A percentile compares a stretch with the other conserved stretches of the same genome.
phyloP scores from a whole-genome alignment of 148 eudicot species.

The Nyssa sinensis region DNA sequence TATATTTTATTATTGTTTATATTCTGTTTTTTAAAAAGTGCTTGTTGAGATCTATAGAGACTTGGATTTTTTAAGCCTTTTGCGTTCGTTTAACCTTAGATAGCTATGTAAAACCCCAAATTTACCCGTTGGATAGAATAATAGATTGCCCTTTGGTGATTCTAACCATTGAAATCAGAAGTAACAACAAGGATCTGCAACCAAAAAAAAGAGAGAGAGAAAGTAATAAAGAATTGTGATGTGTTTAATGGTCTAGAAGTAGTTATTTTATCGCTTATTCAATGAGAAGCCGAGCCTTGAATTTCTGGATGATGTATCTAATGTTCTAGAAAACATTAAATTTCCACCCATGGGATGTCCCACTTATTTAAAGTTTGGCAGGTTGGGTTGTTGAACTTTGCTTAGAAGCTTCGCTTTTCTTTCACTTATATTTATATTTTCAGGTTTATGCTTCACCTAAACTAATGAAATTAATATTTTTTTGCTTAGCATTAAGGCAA shows the following conservation, averaged over 20 bases:
- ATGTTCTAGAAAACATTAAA: not conserved
- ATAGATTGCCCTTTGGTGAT: too few relatives aligned
- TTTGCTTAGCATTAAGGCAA: not conserved
- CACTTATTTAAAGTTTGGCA: not conserved
- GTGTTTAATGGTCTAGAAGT: not conserved
- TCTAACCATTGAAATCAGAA: not conserved
- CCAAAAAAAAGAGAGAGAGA: not conserved
- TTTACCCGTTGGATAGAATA: not conserved
- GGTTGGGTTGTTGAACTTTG: not conserved
- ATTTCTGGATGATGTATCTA: not conserved
- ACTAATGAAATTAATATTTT: not conserved
- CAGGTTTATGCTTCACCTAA: not conserved
- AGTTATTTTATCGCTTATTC: not conserved
- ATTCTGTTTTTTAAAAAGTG: too few relatives aligned
- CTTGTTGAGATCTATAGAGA: not conserved
- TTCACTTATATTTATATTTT: not conserved
- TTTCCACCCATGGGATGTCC: not conserved
- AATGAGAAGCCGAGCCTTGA: not conserved
- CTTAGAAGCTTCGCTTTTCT: slow-evolving; percentile 2
- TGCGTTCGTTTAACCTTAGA: too few relatives aligned
- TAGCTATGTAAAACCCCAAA: too few relatives aligned
- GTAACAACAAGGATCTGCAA: too few relatives aligned
- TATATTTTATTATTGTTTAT: too few relatives aligned
- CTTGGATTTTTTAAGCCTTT: too few relatives aligned
- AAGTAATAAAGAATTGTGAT: not conserved